These are phyloP conservation scores for Metarhizium brunneum DNA, from an alignment of 2,329 filamentous ascomycete species.

Conservation along the genomic window DNA sequence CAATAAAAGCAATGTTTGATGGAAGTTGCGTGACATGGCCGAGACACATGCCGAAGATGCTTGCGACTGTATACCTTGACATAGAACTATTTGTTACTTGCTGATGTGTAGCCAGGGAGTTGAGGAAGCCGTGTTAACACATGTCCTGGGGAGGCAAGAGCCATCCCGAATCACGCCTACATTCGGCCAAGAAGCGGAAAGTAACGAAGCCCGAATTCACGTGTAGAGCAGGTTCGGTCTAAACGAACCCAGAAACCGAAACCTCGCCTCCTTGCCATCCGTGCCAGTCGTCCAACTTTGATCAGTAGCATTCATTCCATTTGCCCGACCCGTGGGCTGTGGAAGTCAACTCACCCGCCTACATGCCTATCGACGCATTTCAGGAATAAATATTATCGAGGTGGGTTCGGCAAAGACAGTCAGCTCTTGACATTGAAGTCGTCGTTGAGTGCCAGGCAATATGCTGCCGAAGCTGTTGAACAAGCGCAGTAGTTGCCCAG, in stretches of 20 bases:
- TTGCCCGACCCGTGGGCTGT: neutral
- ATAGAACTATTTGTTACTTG: no score
- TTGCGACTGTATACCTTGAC: neutral
- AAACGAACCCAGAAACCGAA: no score
- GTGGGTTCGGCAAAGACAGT: neutral
- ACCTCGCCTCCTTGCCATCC: neutral
- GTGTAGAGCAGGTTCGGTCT: neutral
- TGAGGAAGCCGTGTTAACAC: no score
- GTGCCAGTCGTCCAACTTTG: neutral
- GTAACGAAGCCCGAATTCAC: neutral
- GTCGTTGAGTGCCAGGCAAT: slow-evolving; percentile 7
- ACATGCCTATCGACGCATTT: neutral
- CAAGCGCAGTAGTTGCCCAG: slow-evolving; percentile 17
- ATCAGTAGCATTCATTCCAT: neutral
- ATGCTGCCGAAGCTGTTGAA: slow-evolving; percentile 19
- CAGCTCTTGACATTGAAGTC: neutral
- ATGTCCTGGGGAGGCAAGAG: neutral
- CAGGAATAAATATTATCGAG: neutral
- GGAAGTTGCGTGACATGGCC: neutral
- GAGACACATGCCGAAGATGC: neutral
- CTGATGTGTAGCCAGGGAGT: no score
- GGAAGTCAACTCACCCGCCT: neutral
- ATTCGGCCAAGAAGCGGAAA: neutral
- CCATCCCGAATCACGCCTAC: neutral
- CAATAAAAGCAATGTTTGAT: slow-evolving; percentile 8